A percentile compares a stretch with the other conserved stretches of the same genome.
Evolutionary conservation across 73 alveolate genomes (phyloP).

Genomic region (Tetrahymena thermophila): DNA sequence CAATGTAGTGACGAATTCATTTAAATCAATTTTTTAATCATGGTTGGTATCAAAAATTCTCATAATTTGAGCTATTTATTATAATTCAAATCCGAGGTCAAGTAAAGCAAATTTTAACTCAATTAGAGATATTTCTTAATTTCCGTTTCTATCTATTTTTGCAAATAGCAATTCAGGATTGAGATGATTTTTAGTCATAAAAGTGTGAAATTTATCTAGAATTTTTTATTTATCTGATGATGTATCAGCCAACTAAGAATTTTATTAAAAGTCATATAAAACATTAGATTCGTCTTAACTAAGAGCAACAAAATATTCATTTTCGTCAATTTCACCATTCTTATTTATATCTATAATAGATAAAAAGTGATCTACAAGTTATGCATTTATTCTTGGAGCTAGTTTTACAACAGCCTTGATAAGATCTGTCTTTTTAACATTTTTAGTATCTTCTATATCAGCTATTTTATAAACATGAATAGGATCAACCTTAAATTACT

Average conservation of each 20-base stretch:
- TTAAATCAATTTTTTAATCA: neutral
- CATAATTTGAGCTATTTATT: neutral
- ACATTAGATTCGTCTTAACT: neutral
- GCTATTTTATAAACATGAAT: neutral
- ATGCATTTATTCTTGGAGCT: neutral
- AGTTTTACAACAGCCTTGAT: neutral
- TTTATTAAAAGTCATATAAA: neutral
- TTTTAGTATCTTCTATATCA: neutral
- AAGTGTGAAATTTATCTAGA: neutral
- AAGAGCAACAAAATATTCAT: neutral
- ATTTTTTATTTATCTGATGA: neutral
- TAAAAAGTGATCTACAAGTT: neutral
- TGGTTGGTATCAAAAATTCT: neutral
- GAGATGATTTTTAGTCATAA: neutral
- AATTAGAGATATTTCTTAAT: neutral
- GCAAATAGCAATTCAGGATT: neutral
- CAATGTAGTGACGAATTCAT: neutral
- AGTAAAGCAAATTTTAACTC: neutral
- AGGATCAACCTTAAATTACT: neutral
- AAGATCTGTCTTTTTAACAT: neutral
- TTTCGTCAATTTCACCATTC: neutral
- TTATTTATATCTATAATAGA: neutral
- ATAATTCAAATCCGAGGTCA: neutral
- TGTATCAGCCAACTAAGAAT: neutral
- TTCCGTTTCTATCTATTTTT: neutral